Conservation (phyloP, 2,329 filamentous ascomycete genomes). For the Venturia carpophila region DNA sequence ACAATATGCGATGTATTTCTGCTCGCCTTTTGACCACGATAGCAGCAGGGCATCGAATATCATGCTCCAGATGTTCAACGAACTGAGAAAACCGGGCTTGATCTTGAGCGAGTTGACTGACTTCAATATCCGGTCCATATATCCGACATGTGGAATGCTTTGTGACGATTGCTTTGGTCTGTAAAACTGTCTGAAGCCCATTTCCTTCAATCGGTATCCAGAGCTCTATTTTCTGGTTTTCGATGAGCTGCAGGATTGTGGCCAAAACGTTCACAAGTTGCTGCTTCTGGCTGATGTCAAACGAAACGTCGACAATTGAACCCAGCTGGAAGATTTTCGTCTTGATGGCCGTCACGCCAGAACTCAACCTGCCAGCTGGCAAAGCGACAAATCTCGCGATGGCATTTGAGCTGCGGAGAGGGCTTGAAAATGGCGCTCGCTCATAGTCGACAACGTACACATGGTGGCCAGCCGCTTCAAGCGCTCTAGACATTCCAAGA, state of each 20-base stretch:
- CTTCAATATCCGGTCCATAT: slow-evolving; percentile 5
- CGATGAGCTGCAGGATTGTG: slow-evolving; percentile 7
- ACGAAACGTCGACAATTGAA: neutral
- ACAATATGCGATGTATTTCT: slow-evolving; percentile 1
- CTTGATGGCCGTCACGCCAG: neutral
- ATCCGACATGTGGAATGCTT: slow-evolving; percentile 9
- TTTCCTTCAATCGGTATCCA: slow-evolving; percentile 9
- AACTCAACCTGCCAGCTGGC: neutral
- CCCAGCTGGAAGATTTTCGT: neutral
- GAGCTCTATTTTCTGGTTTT: slow-evolving; percentile 7
- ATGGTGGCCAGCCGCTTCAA: neutral
- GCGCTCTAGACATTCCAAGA: slow-evolving; percentile 3
- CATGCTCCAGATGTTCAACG: neutral
- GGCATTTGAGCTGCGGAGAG: slow-evolving; percentile 9
- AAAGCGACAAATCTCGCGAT: slow-evolving; percentile 9
- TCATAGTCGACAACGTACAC: slow-evolving; percentile 15
- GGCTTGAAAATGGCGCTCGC: neutral
- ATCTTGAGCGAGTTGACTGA: neutral
- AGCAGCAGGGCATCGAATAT: slow-evolving; percentile 4
- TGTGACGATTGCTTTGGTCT: slow-evolving; percentile 8
- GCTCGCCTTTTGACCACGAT: slow-evolving; percentile 1
- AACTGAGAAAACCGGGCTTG: neutral
- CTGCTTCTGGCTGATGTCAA: slow-evolving; percentile 1
- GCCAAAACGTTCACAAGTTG: neutral
- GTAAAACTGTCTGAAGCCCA: neutral